Conservation (phyloP, 2,329 filamentous ascomycete genomes). For the Aspergillus pseudotamarii region DNA sequence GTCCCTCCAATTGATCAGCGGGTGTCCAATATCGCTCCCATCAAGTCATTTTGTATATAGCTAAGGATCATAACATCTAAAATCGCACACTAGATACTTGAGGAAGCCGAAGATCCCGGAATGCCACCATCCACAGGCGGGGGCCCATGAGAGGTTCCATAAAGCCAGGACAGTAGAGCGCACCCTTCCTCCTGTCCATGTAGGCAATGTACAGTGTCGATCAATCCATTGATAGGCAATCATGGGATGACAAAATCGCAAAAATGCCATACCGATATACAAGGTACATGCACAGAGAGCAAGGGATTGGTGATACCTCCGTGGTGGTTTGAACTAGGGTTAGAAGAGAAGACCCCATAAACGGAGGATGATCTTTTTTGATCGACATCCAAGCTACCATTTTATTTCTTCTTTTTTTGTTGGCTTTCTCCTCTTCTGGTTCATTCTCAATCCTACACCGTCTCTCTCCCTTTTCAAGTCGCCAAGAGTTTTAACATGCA, state of each 20-base stretch:
- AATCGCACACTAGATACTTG: neutral
- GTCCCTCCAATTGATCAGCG: neutral
- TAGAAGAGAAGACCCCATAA: neutral
- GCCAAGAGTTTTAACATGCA: neutral
- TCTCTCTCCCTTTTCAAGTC: neutral
- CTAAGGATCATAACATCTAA: neutral
- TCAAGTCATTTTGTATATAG: neutral
- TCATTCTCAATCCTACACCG: neutral
- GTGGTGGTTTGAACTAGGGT: conserved; percentile 1
- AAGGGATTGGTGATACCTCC: neutral
- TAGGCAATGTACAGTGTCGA: neutral
- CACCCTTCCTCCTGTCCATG: neutral
- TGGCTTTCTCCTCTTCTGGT: neutral
- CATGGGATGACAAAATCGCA: neutral
- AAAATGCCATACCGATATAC: neutral
- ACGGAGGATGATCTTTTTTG: neutral
- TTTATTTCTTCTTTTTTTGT: neutral
- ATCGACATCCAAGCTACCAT: neutral
- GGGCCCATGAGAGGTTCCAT: neutral
- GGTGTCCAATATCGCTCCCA: neutral
- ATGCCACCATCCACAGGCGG: neutral
- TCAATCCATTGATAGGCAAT: neutral
- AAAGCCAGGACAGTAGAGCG: too few relatives aligned
- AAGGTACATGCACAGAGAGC: neutral
- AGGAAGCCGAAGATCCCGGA: neutral